Percentiles rank a stretch among this genome's conserved stretches.
Conservation (phyloP, 2,329 filamentous ascomycete genomes). For the Trichoderma sp. region DNA sequence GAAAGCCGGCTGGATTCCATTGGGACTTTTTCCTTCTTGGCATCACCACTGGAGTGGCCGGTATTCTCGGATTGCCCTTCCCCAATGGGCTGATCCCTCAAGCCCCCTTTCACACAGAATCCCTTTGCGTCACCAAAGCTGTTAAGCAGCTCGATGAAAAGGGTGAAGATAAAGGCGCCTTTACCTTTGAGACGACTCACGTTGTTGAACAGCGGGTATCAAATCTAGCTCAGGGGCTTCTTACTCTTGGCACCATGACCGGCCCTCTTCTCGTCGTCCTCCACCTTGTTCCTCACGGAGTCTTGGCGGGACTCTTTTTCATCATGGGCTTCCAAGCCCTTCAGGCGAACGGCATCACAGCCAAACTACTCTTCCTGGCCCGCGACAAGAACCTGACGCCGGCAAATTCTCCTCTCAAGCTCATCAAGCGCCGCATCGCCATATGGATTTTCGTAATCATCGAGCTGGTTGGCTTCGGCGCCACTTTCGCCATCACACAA, state of each 20-base stretch:
- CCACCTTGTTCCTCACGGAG: constrained; percentile 77
- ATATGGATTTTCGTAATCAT: constrained; percentile 73
- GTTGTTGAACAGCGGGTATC: constrained; percentile 80
- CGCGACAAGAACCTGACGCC: constrained; percentile 68
- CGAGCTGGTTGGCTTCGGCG: constrained; percentile 72
- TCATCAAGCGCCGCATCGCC: constrained; percentile 63
- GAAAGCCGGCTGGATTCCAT: constrained; percentile 81
- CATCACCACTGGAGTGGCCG: constrained; percentile 74
- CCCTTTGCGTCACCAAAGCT: constrained; percentile 71
- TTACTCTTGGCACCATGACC: constrained; percentile 79
- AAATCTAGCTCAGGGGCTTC: constrained; percentile 75
- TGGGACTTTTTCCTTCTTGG: constrained; percentile 85
- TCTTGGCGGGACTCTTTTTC: constrained; percentile 81
- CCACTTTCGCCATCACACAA: constrained; percentile 82
- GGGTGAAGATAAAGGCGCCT: constrained; percentile 59
- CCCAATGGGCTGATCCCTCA: constrained; percentile 85
- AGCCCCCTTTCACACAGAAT: constrained; percentile 79
- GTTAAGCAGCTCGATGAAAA: constrained; percentile 58
- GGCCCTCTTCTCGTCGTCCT: constrained; percentile 74
- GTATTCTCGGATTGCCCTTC: constrained; percentile 76
- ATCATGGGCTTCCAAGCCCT: constrained; percentile 83
- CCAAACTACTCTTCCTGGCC: constrained; percentile 71
- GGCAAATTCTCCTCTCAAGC: constrained; percentile 60
- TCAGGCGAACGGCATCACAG: constrained; percentile 75
- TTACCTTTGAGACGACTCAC: constrained; percentile 56